Base-by-base conservation (phyloP, 1,139 yeast genomes). In the Hyphopichia buzzinii region DNA sequence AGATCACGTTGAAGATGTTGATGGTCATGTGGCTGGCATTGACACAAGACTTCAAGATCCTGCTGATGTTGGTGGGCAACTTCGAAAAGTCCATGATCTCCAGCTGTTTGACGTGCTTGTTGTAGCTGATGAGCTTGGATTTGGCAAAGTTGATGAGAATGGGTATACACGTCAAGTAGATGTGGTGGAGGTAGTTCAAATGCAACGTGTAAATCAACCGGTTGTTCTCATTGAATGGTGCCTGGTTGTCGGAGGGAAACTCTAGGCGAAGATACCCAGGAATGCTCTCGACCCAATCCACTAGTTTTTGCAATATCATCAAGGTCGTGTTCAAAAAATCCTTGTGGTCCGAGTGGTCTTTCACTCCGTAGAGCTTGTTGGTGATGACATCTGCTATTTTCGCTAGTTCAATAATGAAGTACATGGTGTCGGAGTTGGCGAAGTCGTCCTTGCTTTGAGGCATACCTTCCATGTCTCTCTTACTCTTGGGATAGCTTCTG, bases 181-280 rank as follows among this genome's bases (percentile, higher is more conserved):
- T 54, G 35, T 58, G 62, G 42, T 59, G 65, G 6, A 59, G 42
- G 34, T 59, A 58, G 35, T 59, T 59, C 35, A 59, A 50, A 39
- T 59, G 64, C 21, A 59, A 39, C 19, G 62, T 52, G 30, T 56
- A 55, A 5, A 56, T 42, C 21, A 55, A 42, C 24, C 65, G 39
- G 33, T 51, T 48, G 17, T 41, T 42, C 19, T 44, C 44, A 21
- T 44, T 45, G 13, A 29, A 7, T 4, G 4, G 8, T 16, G 29
- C 34, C 21, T 32, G 19, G 3, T 23, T 30, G 4, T 44, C 39
- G 30, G 42, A 34, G 12, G 54, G 44, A 3, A 46, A 26, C 26
- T 39, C 36, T 3, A 59, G 40, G 27, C 42, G 42, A 10, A 59
- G 42, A 26, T 44, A 38, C 2, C 34, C 39, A 1, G 65, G 65